These are phyloP conservation scores for Termitomyces sp. DNA, from an alignment of 768 basidiomycete genomes.

Conservation along the genomic window DNA sequence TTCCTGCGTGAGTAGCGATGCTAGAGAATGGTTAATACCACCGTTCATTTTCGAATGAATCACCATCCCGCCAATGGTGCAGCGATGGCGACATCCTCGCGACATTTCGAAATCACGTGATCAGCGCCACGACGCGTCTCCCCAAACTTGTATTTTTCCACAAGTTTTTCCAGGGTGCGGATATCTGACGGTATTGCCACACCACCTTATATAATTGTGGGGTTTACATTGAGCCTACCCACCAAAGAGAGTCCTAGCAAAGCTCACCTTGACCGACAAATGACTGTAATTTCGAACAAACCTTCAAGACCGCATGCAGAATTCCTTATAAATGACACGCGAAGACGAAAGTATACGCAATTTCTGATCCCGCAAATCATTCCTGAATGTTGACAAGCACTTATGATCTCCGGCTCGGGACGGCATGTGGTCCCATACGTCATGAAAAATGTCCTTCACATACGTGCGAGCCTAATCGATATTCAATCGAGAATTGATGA, in stretches of 20 bases:
- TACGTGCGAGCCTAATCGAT: too few species aligned
- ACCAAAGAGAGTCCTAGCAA: not conserved
- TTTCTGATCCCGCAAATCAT: not conserved
- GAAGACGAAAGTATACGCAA: not conserved
- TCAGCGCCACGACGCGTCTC: not conserved
- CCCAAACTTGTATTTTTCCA: not conserved
- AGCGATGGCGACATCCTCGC: conserved; percentile 19
- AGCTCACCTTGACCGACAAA: not conserved
- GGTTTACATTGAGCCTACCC: not conserved
- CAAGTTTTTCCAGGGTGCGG: too few species aligned
- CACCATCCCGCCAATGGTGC: conserved; percentile 11
- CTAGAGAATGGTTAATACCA: not conserved
- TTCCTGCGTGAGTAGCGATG: not conserved
- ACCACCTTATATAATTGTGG: not conserved
- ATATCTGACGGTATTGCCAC: too few species aligned
- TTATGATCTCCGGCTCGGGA: not conserved
- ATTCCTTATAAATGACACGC: not conserved
- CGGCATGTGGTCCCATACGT: not conserved
- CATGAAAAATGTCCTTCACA: not conserved
- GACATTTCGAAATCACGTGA: conserved; percentile 14
- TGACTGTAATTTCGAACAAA: not conserved
- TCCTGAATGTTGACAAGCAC: not conserved
- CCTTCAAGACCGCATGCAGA: not conserved
- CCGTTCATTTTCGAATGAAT: not conserved
- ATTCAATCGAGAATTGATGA: not conserved